phyloP scores from a whole-genome alignment of 1,139 yeast species.

The Yamadazyma triangularis region DNA sequence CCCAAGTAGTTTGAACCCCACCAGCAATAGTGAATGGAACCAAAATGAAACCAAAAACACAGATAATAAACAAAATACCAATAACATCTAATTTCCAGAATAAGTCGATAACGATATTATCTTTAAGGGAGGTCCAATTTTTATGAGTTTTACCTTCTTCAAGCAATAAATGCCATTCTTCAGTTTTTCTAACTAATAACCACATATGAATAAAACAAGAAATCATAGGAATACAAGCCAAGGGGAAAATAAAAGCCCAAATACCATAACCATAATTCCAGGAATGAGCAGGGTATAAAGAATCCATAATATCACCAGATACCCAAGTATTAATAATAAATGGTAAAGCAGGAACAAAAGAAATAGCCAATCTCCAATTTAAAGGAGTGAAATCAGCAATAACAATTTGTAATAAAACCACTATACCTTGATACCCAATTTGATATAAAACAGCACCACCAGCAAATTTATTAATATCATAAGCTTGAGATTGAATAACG shows the following conservation, averaged over 20 bases:
- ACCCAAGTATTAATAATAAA: slow-evolving; percentile 76
- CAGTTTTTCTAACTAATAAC: slow-evolving; percentile 45
- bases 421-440: slow-evolving; percentile 65
- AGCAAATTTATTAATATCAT: slow-evolving; percentile 59
- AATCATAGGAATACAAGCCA: slow-evolving; percentile 55
- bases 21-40: slow-evolving; percentile 53
- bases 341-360: slow-evolving; percentile 65
- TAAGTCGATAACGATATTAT: slow-evolving; percentile 17
- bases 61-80: slow-evolving; percentile 48
- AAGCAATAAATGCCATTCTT: slow-evolving; percentile 33
- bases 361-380: slow-evolving; percentile 64
- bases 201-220: slow-evolving; percentile 53
- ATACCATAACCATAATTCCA: slow-evolving; percentile 79
- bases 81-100: slow-evolving; percentile 53
- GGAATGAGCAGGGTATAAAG: slow-evolving; percentile 20
- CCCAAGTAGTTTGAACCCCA: slow-evolving; percentile 49
- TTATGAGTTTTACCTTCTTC: slow-evolving; percentile 24
- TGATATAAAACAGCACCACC: slow-evolving; percentile 73
- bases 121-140: slow-evolving; percentile 13
- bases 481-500: slow-evolving; percentile 64
- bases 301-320: slow-evolving; percentile 49
- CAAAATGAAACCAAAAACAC: slow-evolving; percentile 55
- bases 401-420: slow-evolving; percentile 51
- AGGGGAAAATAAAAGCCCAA: slow-evolving; percentile 77
- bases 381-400: slow-evolving; percentile 63